Base-by-base conservation (phyloP, 441 rosid genomes). In the Omphalea diandra region DNA sequence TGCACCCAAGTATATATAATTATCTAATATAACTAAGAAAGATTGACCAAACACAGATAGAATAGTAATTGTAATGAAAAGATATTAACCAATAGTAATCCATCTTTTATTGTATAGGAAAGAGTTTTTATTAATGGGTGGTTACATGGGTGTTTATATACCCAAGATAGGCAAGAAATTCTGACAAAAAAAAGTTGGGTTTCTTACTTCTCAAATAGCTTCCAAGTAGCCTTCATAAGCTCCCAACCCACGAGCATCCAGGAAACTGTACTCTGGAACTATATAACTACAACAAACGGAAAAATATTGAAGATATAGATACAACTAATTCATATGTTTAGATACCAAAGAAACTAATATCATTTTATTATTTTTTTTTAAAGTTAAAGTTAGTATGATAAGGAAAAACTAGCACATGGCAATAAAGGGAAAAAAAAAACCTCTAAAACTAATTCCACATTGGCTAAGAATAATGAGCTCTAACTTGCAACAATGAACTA, bases 171-270 rank as follows among this genome's bases (percentile, higher is more conserved):
- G n/a, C n/a, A n/a, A n/a, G n/a, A 29, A 26, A 27, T 26, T 27
- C 31, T 2, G 58, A 5, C 10, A 36, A 27, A 9, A 14, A 44
- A 43, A 12, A 67, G 49, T 44, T 50, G 17, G 57, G 59, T 36
- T 64, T 63, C 77, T 73, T 89, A 93, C 98, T 81, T 90, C 82
- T 29, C 94, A 88, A 73, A 90, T 68, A 22, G 88, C 77, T 59
- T 91, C 96, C 71, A 93, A 71, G 64, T 83, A 87, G 77, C 97
- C 97, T 79, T 93, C 97, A 73, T 87, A 93, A 55, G 97, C 94
- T 76, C 98, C 98, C 80, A 93, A 76, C 60, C 98, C 97, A 43
- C 98, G 94, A 75, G 98, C 97, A 83, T 93, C 98, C 38, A 93
- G 83, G 71, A 93, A 93, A 84, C 93, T 93, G 68, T 90, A 93